These are phyloP conservation scores for Daldinia concentrica DNA, from an alignment of 495 filamentous ascomycete genomes.

Conservation along the genomic window DNA sequence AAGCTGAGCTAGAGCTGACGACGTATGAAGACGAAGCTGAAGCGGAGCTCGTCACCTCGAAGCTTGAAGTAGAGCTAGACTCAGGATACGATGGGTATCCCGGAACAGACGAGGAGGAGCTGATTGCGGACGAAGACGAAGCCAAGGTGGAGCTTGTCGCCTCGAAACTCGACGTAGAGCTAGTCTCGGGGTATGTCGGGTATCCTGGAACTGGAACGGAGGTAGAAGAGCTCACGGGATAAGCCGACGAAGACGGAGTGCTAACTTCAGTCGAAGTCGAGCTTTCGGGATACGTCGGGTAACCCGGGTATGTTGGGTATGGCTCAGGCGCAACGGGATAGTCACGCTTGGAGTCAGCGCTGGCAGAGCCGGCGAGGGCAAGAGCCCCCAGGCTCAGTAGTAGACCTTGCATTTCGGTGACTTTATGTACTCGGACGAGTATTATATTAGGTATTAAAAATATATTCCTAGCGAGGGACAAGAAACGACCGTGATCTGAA, in stretches of 20 bases:
- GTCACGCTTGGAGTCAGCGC: constrained; percentile 20
- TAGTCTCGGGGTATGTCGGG: background rate
- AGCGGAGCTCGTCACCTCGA: background rate
- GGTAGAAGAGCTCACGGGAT: background rate
- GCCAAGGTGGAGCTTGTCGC: background rate
- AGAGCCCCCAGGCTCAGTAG: constrained; percentile 37
- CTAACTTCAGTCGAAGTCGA: constrained; percentile 1
- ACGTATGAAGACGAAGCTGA: no score
- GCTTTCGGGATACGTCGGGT: constrained; percentile 18
- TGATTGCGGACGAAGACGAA: background rate
- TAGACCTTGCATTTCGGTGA: constrained; percentile 25
- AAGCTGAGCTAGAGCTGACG: background rate
- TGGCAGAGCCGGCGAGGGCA: constrained; percentile 31
- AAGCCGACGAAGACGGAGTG: background rate
- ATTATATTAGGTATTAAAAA: constrained; percentile 37
- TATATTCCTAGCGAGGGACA: constrained; percentile 23
- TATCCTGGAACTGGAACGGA: background rate
- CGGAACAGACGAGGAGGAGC: background rate
- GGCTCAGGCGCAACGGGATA: constrained; percentile 16
- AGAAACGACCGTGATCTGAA: constrained; percentile 27
- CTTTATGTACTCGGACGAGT: constrained; percentile 11
- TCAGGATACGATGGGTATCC: no score
- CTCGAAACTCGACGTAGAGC: background rate
- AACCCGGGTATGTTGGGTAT: constrained; percentile 20
- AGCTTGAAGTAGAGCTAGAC: background rate